A percentile compares a stretch with the other conserved stretches of the same genome.
Evolutionary conservation across 2,329 filamentous ascomycete genomes (phyloP).

Genomic region (Penicillium hesseltinei): DNA sequence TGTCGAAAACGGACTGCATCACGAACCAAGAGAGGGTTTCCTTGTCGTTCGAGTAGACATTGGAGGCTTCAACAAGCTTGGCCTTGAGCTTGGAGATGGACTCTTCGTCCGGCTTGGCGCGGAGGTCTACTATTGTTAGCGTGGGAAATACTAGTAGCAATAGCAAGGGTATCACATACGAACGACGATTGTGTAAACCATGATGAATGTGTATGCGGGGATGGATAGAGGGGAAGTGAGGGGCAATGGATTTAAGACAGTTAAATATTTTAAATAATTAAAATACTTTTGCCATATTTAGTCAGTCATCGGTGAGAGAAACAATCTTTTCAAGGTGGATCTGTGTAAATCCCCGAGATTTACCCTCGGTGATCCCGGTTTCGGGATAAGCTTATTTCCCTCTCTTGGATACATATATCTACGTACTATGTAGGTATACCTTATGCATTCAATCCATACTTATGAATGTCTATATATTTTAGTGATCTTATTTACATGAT

Average conservation of each 20-base stretch:
- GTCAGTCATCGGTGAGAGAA: conserved; percentile 16
- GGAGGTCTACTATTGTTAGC: conserved; percentile 44
- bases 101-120: conserved; percentile 65
- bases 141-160: neutral
- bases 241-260: conserved; percentile 3
- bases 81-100: conserved; percentile 65
- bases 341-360: conserved; percentile 16
- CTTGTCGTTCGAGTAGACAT: conserved; percentile 68
- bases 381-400: conserved; percentile 2
- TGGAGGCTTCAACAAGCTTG: conserved; percentile 72
- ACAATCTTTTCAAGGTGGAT: conserved; percentile 5
- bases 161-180: conserved; percentile 18
- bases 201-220: conserved; percentile 13
- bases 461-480: conserved; percentile 14
- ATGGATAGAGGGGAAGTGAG: conserved; percentile 7
- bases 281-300: neutral
- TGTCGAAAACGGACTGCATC: conserved; percentile 70
- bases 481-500: conserved; percentile 26
- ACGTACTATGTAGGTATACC: too few relatives aligned
- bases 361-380: conserved; percentile 17
- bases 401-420: neutral
- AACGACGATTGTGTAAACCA: conserved; percentile 34
- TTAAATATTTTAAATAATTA: neutral
- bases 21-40: conserved; percentile 72
- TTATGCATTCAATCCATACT: neutral